phyloP scores from a whole-genome alignment of 345 rosid species.

The Anacardium occidentale region DNA sequence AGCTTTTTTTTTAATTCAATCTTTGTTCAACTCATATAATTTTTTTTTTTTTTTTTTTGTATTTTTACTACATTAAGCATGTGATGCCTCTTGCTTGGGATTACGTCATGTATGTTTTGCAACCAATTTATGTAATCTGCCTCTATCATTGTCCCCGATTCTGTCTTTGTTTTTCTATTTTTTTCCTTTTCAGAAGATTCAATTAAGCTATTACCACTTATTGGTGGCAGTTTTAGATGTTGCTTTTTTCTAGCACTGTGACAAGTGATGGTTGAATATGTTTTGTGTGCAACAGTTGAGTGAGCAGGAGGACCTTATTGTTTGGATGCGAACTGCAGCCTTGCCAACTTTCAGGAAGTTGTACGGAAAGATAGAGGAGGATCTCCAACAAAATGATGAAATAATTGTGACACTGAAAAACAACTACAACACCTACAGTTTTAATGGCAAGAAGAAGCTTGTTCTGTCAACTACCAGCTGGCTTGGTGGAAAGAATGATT shows the following conservation, averaged over 20 bases:
- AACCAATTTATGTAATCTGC: neutral
- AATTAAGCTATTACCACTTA: neutral
- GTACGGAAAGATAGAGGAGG: constrained; percentile 88
- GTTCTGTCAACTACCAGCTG: constrained; percentile 97
- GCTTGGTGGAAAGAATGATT: constrained; percentile 98
- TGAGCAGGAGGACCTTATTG: constrained; percentile 90
- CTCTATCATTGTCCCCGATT: neutral
- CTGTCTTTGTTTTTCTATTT: neutral
- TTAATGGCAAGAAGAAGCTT: constrained; percentile 88
- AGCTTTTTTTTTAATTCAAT: neutral
- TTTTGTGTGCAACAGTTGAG: constrained; percentile 57
- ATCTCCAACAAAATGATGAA: constrained; percentile 54
- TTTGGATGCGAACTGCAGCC: constrained; percentile 99
- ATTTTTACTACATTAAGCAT: too few relatives aligned
- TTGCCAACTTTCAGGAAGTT: constrained; percentile 96
- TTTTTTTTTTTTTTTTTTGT: too few relatives aligned
- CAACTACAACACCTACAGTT: constrained; percentile 90
- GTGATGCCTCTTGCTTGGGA: neutral
- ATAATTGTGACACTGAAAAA: constrained; percentile 58
- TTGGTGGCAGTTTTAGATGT: neutral
- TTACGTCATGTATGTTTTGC: neutral
- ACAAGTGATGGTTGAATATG: constrained; percentile 13
- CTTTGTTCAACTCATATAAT: neutral
- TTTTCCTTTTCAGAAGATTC: neutral
- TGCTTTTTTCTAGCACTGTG: constrained; percentile 5